Evolutionary conservation across 2,329 filamentous ascomycete species (phyloP), one percentile per base, ranked within the genome.

Genomic region (Arthrobotrys pseudoclavata): DNA sequence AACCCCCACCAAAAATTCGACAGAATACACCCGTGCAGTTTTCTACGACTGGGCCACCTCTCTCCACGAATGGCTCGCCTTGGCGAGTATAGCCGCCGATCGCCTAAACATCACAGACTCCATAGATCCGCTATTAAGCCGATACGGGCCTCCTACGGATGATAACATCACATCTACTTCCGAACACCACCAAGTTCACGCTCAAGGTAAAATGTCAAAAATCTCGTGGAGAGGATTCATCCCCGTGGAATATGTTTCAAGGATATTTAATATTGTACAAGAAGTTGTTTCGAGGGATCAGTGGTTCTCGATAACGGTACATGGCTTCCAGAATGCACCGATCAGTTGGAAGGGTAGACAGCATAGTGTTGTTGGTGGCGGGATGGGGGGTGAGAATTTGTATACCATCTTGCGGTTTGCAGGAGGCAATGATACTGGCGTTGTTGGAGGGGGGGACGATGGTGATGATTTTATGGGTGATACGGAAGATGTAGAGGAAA

Each of bases 11-110:
- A 61, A 53, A 15, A 13, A 48, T 57, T 48, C 61, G 2, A 37
- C 80, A 61, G 81, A 84, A 15, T 82, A 84, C 40, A 85, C 85
- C 45, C 83, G 84, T 63, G 84, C 85, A 48, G 86, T 88, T 6
- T 85, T 92, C 40, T 89, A 91, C 72, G 89, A 93, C 22, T 87
- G 87, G 76, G 87, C 88, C 0, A 86, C 87, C 0, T 89, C 90
- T 18, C 82, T 91, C 12, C 89, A 94, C 79, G 92, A 96, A 84
- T 96, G 91, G 90, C 82, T 95, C 0, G 90, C 90, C 1, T 84
- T 96, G n/a, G 82, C 91, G 4, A 86, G 87, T 10, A 85, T 94
- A 0, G 93, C 91, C 69, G 89, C 90, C n/a, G 80, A 81, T 57
- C 86, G 92, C 24, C 82, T 94, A 18, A 81, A 83, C 10, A 82